phyloP scores from a whole-genome alignment of 2,329 filamentous ascomycete genomes.

The Fusarium pseudograminearum region DNA sequence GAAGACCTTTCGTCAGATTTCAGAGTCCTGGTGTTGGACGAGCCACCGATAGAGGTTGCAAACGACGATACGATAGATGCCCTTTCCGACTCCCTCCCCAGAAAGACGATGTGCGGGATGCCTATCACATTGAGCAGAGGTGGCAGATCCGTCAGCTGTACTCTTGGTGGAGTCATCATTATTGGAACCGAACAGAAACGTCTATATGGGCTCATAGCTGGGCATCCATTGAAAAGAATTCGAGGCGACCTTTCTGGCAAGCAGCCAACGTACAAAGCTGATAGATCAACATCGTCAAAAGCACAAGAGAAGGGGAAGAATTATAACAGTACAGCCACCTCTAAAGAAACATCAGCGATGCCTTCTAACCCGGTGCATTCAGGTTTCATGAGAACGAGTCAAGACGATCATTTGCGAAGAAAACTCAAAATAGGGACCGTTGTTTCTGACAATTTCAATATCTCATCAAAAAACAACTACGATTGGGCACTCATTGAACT shows the following conservation, averaged over 20 bases:
- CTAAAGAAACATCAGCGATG: background rate
- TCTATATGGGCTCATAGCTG: background rate
- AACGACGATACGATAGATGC: rapidly evolving
- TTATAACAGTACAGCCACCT: background rate
- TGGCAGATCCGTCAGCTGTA: background rate
- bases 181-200: background rate
- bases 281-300: rapidly evolving
- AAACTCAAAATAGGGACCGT: background rate
- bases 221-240: background rate
- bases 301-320: background rate
- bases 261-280: rapidly evolving
- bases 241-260: rapidly evolving
- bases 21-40: background rate
- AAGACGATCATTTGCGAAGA: no score
- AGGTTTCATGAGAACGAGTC: rapidly evolving
- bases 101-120: background rate
- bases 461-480: background rate
- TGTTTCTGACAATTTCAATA: background rate
- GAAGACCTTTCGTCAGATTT: background rate
- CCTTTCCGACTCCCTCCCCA: rapidly evolving
- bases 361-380: background rate
- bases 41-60: background rate
- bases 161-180: background rate
- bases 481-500: background rate
- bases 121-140: background rate